A percentile compares a stretch with the other conserved stretches of the same genome.
Evolutionary conservation across 768 basidiomycete species (phyloP).

Genomic region (Sutorius australiensis): DNA sequence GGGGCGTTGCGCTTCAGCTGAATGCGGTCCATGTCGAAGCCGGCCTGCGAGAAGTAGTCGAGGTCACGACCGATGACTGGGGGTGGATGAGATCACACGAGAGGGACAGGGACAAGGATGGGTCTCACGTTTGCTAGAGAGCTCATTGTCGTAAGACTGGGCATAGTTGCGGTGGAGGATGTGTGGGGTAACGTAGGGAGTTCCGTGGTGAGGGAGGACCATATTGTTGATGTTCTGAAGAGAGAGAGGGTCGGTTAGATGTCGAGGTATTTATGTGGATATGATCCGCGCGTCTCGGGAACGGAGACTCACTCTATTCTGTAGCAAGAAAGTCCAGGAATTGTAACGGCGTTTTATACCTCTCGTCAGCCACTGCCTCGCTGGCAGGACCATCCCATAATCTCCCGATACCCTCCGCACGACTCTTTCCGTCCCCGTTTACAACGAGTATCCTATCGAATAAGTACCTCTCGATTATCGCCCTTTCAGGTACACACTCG

Average conservation of each 20-base stretch:
- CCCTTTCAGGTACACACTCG: no score
- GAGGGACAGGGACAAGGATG: background rate
- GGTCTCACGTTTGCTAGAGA: conserved; percentile 52
- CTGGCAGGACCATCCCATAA: conserved; percentile 27
- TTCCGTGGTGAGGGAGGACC: conserved; percentile 61
- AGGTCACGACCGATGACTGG: conserved; percentile 90
- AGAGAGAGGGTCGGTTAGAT: background rate
- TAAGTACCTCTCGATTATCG: background rate
- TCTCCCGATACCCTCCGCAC: conserved; percentile 24
- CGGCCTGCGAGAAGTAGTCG: conserved; percentile 97
- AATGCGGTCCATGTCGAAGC: conserved; percentile 98
- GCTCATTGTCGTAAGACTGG: conserved; percentile 65
- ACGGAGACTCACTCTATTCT: conserved; percentile 21
- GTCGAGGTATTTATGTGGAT: conserved; percentile 4
- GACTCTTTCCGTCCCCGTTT: conserved; percentile 19
- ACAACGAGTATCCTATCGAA: background rate
- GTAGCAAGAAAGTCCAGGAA: conserved; percentile 7
- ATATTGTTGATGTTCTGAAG: conserved; percentile 40
- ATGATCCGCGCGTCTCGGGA: conserved; percentile 29
- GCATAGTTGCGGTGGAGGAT: conserved; percentile 87
- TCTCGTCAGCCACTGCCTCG: conserved; percentile 15
- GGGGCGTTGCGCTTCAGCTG: conserved; percentile 93
- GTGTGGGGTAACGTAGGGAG: conserved; percentile 85
- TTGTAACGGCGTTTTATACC: conserved; percentile 26
- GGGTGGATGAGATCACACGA: conserved; percentile 12